Evolutionary conservation across 257 asterid species (phyloP).

Genomic region (Fraxinus cuspidata): DNA sequence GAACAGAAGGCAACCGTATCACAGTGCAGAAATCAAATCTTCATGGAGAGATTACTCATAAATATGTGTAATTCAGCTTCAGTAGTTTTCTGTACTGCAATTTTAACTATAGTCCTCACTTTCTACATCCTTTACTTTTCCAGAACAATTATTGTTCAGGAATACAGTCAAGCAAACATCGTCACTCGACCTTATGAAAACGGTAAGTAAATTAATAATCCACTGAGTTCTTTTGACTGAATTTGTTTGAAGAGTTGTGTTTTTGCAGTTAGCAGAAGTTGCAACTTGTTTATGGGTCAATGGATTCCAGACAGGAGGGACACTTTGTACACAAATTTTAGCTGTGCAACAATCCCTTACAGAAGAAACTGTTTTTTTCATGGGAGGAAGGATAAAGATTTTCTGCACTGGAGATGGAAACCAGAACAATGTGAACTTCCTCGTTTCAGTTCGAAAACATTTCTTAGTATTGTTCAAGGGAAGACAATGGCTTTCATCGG

Average conservation of each 20-base stretch:
- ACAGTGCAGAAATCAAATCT: conserved; percentile 15
- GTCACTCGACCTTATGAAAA: conserved; percentile 16
- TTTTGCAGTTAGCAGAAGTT: conserved; percentile 26
- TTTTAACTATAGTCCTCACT: conserved; percentile 22
- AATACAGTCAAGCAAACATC: conserved; percentile 13
- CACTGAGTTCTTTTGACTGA: too few relatives aligned
- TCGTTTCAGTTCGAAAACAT: conserved; percentile 28
- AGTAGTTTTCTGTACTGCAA: conserved; percentile 22
- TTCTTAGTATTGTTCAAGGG: conserved; percentile 37
- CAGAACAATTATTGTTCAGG: conserved; percentile 1
- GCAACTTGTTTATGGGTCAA: conserved; percentile 60
- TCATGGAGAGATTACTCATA: too few relatives aligned
- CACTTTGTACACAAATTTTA: conserved; percentile 51
- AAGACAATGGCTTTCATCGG: conserved; percentile 79
- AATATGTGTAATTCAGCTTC: conserved; percentile 18
- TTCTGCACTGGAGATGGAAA: conserved; percentile 45
- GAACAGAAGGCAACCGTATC: not conserved
- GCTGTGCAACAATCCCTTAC: conserved; percentile 55
- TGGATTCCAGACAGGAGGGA: conserved; percentile 47
- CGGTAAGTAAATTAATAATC: conserved; percentile 5
- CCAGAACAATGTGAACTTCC: conserved; percentile 39
- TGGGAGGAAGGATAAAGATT: conserved; percentile 35
- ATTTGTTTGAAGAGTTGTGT: not conserved
- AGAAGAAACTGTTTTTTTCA: conserved; percentile 36
- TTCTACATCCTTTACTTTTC: conserved; percentile 25